Conservation (phyloP, 768 basidiomycete genomes). For the Porphyrellus cyaneotinctus region DNA sequence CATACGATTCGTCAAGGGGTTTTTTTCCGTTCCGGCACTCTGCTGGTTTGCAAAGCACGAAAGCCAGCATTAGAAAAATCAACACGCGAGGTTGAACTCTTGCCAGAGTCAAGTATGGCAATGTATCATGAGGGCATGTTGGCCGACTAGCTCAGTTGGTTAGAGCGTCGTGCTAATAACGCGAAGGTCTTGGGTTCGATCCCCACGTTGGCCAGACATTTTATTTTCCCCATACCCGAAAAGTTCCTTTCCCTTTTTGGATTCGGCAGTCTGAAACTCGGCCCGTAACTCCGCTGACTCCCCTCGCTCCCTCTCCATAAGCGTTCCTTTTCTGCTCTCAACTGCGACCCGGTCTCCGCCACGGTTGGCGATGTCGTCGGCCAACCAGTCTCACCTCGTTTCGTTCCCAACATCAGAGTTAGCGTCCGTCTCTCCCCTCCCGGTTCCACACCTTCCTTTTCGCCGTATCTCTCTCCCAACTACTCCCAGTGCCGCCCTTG, state of each 20-base stretch:
- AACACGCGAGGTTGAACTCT: too few relatives aligned
- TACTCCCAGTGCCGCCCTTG: slow-evolving; percentile 40
- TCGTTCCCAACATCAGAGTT: slow-evolving; percentile 33
- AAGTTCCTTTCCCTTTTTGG: slow-evolving; percentile 11
- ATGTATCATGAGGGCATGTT: too few relatives aligned
- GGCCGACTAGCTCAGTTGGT: slow-evolving; percentile 34
- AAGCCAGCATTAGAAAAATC: too few relatives aligned
- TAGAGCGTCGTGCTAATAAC: slow-evolving; percentile 35
- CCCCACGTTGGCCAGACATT: slow-evolving; percentile 60
- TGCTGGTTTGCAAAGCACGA: background rate
- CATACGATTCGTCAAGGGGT: background rate
- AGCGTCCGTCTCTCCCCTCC: slow-evolving; percentile 24
- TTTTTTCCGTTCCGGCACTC: background rate
- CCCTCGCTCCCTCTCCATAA: background rate
- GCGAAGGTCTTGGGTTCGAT: slow-evolving; percentile 69
- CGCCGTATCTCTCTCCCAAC: slow-evolving; percentile 60
- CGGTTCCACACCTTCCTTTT: slow-evolving; percentile 54
- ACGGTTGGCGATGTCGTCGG: slow-evolving; percentile 21
- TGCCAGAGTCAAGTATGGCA: too few relatives aligned
- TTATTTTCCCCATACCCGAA: background rate
- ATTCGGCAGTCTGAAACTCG: slow-evolving; percentile 16
- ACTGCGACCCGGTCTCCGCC: slow-evolving; percentile 8
- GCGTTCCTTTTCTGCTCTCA: background rate
- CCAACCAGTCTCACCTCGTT: slow-evolving; percentile 15
- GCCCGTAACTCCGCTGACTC: slow-evolving; percentile 14